These are phyloP conservation scores for Cystoderma amianthinum DNA, from an alignment of 768 basidiomycete genomes.

Conservation along the genomic window DNA sequence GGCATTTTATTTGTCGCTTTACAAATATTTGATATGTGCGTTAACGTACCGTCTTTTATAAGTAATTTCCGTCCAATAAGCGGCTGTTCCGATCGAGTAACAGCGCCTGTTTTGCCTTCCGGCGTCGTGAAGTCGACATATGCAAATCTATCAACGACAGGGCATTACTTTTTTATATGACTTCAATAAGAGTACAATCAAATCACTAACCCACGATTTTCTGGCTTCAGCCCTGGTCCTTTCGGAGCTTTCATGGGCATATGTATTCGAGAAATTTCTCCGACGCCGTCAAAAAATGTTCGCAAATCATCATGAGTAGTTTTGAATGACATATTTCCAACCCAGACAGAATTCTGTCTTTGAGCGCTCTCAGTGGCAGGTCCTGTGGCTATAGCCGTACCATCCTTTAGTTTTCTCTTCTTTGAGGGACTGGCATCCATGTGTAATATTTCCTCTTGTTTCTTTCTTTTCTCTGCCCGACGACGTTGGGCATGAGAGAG, in stretches of 20 bases:
- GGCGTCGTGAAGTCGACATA: conserved; percentile 89
- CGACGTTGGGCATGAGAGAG: conserved; percentile 75
- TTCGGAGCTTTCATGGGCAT: conserved; percentile 72
- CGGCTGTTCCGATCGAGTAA: conserved; percentile 73
- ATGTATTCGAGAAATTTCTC: conserved; percentile 74
- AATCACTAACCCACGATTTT: conserved; percentile 71
- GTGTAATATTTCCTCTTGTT: conserved; percentile 18
- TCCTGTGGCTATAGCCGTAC: conserved; percentile 19
- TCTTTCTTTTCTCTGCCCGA: conserved; percentile 46
- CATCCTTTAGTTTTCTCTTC: conserved; percentile 40
- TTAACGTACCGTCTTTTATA: conserved; percentile 83
- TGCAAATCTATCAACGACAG: conserved; percentile 60
- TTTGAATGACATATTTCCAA: conserved; percentile 90
- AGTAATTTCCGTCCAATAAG: conserved; percentile 83
- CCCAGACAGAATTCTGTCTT: conserved; percentile 88
- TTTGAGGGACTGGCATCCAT: conserved; percentile 22
- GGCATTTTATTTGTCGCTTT: too few species aligned
- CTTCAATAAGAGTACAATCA: conserved; percentile 6
- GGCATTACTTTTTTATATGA: conserved; percentile 3
- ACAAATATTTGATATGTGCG: not conserved
- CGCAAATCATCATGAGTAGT: conserved; percentile 72
- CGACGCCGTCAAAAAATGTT: conserved; percentile 62
- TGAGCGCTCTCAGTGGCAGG: conserved; percentile 27
- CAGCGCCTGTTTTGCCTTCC: conserved; percentile 69
- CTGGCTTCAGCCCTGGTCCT: conserved; percentile 41